These are phyloP conservation scores for Nigrospora oryzae DNA, from an alignment of 2,329 filamentous ascomycete genomes.

Conservation along the genomic window DNA sequence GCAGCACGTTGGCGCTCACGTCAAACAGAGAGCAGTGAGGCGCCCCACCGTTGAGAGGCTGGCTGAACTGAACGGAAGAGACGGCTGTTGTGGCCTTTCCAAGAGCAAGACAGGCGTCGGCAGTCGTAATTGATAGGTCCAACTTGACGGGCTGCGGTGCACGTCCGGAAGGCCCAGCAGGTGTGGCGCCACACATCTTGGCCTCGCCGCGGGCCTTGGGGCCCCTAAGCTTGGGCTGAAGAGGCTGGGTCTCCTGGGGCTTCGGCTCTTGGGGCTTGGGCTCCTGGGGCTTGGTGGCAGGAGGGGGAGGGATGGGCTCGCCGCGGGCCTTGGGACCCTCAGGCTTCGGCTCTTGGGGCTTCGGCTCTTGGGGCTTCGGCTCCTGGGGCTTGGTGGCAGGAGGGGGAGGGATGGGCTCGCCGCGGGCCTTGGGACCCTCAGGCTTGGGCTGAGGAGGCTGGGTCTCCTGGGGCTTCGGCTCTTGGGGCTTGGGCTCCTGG, in stretches of 20 bases:
- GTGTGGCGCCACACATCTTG: slow-evolving; percentile 1
- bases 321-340: not conserved
- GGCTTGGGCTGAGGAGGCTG: too few relatives aligned
- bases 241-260: too few relatives aligned
- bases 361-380: too few relatives aligned
- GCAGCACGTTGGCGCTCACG: not conserved
- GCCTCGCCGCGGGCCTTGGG: not conserved
- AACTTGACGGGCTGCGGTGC: slow-evolving; percentile 2
- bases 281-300: not conserved
- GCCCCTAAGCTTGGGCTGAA: too few relatives aligned
- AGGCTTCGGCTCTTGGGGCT: not conserved
- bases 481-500: too few relatives aligned
- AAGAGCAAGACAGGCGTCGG: slow-evolving; percentile 2
- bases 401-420: too few relatives aligned
- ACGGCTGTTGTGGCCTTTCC: slow-evolving; percentile 1
- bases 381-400: too few relatives aligned
- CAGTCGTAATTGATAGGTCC: slow-evolving; percentile 1
- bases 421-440: too few relatives aligned
- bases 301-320: not conserved
- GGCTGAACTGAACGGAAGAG: slow-evolving; percentile 1
- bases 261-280: not conserved
- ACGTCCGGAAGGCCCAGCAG: not conserved
- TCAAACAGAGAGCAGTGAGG: slow-evolving; percentile 1
- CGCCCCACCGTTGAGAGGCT: not conserved
- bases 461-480: too few relatives aligned